Evolutionary conservation across 768 basidiomycete genomes (phyloP).

Genomic region (Mycena kentingensis): DNA sequence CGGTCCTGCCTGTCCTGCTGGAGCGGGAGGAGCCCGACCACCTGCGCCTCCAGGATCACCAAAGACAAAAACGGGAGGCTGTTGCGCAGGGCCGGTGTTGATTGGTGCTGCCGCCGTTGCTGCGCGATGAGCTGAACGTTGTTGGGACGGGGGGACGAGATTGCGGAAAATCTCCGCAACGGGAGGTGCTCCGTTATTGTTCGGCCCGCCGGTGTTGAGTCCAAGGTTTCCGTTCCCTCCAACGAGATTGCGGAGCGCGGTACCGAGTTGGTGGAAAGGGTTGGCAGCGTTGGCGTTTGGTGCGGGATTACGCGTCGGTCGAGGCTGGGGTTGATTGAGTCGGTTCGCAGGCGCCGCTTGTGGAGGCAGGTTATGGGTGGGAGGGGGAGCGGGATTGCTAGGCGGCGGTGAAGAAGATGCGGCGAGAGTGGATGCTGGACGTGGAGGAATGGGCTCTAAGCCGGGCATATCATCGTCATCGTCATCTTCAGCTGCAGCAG

Average conservation of each 20-base stretch:
- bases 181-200: background rate
- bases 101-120: background rate
- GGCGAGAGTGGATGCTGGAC: background rate
- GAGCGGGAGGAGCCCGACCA: background rate
- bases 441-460: background rate
- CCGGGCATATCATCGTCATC: background rate
- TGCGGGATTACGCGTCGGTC: too few species aligned
- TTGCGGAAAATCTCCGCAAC: constrained; percentile 17
- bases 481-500: background rate
- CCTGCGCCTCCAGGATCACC: background rate
- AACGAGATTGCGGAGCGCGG: constrained; percentile 2
- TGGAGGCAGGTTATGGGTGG: background rate
- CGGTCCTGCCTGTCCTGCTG: background rate
- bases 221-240: background rate
- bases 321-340: too few species aligned
- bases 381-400: background rate
- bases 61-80: background rate
- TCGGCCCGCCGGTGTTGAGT: background rate
- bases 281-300: background rate
- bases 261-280: constrained; percentile 5
- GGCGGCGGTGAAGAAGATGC: background rate
- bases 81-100: background rate
- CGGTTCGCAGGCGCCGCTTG: too few species aligned
- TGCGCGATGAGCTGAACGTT: background rate
- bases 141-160: constrained; percentile 1